Conservation (phyloP, 2,329 filamentous ascomycete species). For the Beauveria australis region DNA sequence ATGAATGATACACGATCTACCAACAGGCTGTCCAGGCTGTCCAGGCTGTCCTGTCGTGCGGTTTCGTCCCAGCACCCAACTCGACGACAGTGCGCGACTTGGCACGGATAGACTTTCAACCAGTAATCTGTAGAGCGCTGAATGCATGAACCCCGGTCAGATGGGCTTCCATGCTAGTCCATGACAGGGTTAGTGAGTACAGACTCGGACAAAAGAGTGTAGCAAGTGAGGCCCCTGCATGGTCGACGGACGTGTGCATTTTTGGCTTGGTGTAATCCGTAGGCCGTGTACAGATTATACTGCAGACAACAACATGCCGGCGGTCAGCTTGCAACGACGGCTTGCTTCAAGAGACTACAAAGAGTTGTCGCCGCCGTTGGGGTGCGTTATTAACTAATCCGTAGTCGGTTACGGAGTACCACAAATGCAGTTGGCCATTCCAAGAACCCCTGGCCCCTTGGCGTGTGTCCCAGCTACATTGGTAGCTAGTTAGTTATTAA, state of each 20-base stretch:
- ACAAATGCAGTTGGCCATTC: too few relatives aligned
- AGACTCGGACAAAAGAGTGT: background rate
- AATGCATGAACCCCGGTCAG: background rate
- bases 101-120: constrained; percentile 7
- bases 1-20: constrained; percentile 4
- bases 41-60: background rate
- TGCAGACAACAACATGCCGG: background rate
- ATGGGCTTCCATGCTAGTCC: background rate
- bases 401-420: too few relatives aligned
- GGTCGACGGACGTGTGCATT: background rate
- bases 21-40: background rate
- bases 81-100: background rate
- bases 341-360: too few relatives aligned
- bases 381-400: too few relatives aligned
- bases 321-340: background rate
- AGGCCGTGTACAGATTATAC: background rate
- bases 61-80: constrained; percentile 7
- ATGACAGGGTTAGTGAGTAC: background rate
- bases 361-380: too few relatives aligned
- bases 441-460: too few relatives aligned
- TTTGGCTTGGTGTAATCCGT: background rate
- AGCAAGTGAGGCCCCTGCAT: constrained; percentile 4
- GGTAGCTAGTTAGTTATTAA: too few relatives aligned
- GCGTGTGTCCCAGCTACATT: too few relatives aligned
- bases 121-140: background rate